Evolutionary conservation across 176 grass and related monocot species (phyloP).

Genomic region (Cenchrus purpureus): DNA sequence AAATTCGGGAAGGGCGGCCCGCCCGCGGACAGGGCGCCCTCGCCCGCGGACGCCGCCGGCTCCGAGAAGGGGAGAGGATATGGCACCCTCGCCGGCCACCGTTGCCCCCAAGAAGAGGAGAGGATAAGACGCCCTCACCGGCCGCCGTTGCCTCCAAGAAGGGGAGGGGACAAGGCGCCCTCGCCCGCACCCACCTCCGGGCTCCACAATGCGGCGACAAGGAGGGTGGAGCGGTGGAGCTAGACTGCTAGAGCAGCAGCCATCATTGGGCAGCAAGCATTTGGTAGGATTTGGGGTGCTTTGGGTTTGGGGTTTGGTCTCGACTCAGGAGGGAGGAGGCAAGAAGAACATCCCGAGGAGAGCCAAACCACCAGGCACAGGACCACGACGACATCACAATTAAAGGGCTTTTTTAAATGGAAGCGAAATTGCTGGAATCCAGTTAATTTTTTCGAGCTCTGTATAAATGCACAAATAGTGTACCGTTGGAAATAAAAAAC

Average conservation of each 20-base stretch:
- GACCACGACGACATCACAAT: neutral
- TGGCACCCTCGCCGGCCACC: no score
- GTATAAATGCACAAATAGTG: neutral
- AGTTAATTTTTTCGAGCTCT: constrained; percentile 27
- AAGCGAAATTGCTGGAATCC: neutral
- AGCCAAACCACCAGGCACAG: constrained; percentile 37
- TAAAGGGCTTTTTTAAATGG: neutral
- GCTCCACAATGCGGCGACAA: constrained; percentile 23
- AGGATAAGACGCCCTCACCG: no score
- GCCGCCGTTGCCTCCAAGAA: constrained; percentile 1
- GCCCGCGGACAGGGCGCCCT: no score
- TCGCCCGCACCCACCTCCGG: constrained; percentile 14
- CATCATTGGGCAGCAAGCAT: constrained; percentile 40
- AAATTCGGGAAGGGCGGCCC: neutral
- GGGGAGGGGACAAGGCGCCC: neutral
- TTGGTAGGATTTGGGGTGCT: constrained; percentile 43
- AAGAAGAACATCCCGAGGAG: constrained; percentile 54
- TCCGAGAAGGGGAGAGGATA: no score
- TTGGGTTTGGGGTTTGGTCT: constrained; percentile 48
- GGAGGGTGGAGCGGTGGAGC: neutral
- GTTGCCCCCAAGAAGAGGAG: no score
- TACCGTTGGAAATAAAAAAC: neutral
- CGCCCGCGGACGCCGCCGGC: no score
- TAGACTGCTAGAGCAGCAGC: constrained; percentile 13
- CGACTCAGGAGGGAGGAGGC: neutral